A percentile compares a stretch with the other conserved stretches of the same genome.
Conservation (phyloP, 345 rosid genomes). For the Eutrema japonicum region DNA sequence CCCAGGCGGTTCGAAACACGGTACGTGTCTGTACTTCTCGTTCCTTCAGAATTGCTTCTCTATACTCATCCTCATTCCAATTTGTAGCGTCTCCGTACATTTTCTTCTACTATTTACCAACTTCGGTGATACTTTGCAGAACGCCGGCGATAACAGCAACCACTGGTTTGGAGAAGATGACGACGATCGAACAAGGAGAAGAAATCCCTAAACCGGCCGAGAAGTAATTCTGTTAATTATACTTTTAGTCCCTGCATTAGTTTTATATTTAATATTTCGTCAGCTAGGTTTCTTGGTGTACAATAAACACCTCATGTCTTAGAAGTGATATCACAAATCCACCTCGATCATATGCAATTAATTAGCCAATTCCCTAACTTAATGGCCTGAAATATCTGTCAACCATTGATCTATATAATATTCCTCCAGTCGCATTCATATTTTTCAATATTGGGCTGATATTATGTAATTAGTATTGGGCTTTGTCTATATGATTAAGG, state of each 20-base stretch:
- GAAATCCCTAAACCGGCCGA: constrained; percentile 4
- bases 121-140: background rate
- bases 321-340: too few relatives aligned
- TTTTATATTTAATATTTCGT: background rate
- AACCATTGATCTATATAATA: too few relatives aligned
- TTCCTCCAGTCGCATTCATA: too few relatives aligned
- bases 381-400: too few relatives aligned
- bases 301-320: background rate
- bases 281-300: background rate
- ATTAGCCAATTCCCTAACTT: too few relatives aligned
- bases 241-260: background rate
- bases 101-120: background rate
- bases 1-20: constrained; percentile 82
- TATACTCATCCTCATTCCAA: constrained; percentile 82
- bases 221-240: background rate
- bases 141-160: constrained; percentile 25
- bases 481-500: too few relatives aligned
- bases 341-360: too few relatives aligned
- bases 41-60: constrained; percentile 67
- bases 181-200: background rate
- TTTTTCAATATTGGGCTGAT: too few relatives aligned
- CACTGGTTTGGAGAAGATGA: constrained; percentile 10
- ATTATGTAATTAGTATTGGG: too few relatives aligned
- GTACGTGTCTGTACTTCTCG: constrained; percentile 69
- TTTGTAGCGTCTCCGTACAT: constrained; percentile 75